phyloP scores from a whole-genome alignment of 2,329 filamentous ascomycete genomes.

The Bipolaris sorokiniana region DNA sequence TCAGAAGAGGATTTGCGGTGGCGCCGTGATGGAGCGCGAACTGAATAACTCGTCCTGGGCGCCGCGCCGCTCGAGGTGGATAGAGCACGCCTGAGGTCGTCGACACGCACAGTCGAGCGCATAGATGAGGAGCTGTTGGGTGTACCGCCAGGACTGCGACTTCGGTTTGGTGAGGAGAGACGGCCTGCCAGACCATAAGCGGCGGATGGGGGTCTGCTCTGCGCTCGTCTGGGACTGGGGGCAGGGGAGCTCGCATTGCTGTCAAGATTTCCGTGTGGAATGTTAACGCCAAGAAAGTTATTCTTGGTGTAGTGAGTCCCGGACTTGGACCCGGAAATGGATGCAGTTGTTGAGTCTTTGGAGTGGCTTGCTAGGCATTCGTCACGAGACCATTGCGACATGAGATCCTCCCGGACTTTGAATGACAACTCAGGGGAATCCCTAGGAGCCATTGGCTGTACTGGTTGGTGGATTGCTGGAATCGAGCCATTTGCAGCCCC shows the following conservation, averaged over 20 bases:
- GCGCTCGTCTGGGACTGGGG: slow-evolving; percentile 41
- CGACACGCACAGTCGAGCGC: slow-evolving; percentile 51
- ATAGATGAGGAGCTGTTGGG: slow-evolving; percentile 46
- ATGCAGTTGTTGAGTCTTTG: slow-evolving; percentile 72
- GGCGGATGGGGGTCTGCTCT: slow-evolving; percentile 40
- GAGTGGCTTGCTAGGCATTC: slow-evolving; percentile 71
- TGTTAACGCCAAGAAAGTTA: slow-evolving; percentile 64
- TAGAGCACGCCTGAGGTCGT: slow-evolving; percentile 56
- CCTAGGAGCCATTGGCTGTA: slow-evolving; percentile 29
- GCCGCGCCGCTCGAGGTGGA: slow-evolving; percentile 41
- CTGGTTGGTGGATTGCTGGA: slow-evolving; percentile 48
- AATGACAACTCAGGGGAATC: slow-evolving; percentile 63
- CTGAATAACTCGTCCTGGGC: slow-evolving; percentile 41
- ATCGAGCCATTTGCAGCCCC: slow-evolving; percentile 64
- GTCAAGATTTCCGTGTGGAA: slow-evolving; percentile 45
- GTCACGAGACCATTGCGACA: slow-evolving; percentile 81
- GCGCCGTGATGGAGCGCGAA: slow-evolving; percentile 33
- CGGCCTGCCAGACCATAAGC: slow-evolving; percentile 47
- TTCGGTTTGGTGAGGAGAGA: slow-evolving; percentile 35
- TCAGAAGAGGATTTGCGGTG: slow-evolving; percentile 48
- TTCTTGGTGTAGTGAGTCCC: slow-evolving; percentile 40
- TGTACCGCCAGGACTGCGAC: slow-evolving; percentile 39
- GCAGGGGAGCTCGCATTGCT: slow-evolving; percentile 40
- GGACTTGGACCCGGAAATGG: slow-evolving; percentile 75
- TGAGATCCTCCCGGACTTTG: slow-evolving; percentile 74